A percentile compares a stretch with the other conserved stretches of the same genome.
Conservation (phyloP, 768 basidiomycete species). For the Boletus rubescentipes region DNA sequence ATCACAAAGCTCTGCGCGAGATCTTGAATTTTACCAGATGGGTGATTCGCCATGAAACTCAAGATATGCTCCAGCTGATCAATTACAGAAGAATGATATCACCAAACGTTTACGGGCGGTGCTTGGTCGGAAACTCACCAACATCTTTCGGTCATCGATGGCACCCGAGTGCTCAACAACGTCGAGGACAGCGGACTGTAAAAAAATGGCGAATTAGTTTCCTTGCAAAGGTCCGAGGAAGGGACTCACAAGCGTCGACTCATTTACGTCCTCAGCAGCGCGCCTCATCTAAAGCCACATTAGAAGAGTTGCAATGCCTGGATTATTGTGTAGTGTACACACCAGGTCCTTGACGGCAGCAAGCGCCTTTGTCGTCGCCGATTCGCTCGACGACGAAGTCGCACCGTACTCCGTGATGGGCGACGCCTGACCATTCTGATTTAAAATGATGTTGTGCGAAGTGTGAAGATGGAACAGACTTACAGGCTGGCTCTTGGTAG, state of each 20-base stretch:
- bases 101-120: not conserved
- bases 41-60: conserved; percentile 58
- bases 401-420: conserved; percentile 12
- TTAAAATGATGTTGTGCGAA: not conserved
- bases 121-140: conserved; percentile 44
- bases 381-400: conserved; percentile 12
- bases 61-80: conserved; percentile 70
- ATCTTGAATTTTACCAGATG: conserved; percentile 45
- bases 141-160: conserved; percentile 75
- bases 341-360: conserved; percentile 32
- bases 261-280: conserved; percentile 30
- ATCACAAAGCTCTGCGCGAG: conserved; percentile 40
- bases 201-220: not conserved
- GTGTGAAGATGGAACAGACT: not conserved
- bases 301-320: not conserved
- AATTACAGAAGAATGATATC: not conserved
- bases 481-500: conserved; percentile 28
- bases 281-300: conserved; percentile 26
- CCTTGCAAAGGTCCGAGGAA: no score
- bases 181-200: conserved; percentile 62
- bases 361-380: conserved; percentile 24
- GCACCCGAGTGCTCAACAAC: conserved; percentile 54
- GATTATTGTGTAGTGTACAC: not conserved
- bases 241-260: conserved; percentile 25
- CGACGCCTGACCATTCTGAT: conserved; percentile 11